A percentile compares a stretch with the other conserved stretches of the same genome.
These are phyloP conservation scores for Mycena belliarum DNA, from an alignment of 768 basidiomycete species.

Conservation along the genomic window DNA sequence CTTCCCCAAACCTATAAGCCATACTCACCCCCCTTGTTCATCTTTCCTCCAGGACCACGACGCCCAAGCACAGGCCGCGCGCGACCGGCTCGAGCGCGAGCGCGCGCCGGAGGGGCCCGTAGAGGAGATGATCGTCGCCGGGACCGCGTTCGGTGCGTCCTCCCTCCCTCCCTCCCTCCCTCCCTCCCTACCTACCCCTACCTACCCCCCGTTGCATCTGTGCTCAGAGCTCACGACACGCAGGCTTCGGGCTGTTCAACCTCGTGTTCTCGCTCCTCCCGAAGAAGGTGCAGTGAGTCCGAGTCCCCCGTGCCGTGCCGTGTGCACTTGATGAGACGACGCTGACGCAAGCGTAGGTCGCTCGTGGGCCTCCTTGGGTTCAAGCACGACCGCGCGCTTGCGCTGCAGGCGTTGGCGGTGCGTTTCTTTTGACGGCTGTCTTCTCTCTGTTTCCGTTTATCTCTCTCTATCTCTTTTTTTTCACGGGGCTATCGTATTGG, in stretches of 20 bases:
- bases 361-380: slow-evolving; percentile 56
- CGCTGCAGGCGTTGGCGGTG: slow-evolving; percentile 67
- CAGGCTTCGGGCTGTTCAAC: slow-evolving; percentile 72
- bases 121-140: slow-evolving; percentile 73
- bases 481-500: too few species aligned
- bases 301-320: too few species aligned
- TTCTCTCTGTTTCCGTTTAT: too few species aligned
- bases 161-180: background rate
- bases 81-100: background rate
- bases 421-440: background rate
- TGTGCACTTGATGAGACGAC: too few species aligned
- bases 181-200: background rate
- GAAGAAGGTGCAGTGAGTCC: slow-evolving; percentile 65
- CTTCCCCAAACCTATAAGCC: too few species aligned
- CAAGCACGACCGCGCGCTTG: slow-evolving; percentile 68
- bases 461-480: too few species aligned
- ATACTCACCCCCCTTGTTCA: too few species aligned
- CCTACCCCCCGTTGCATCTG: background rate
- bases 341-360: too few species aligned
- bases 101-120: slow-evolving; percentile 46
- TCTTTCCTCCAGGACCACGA: too few species aligned
- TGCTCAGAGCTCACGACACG: background rate
- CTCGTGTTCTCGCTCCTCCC: slow-evolving; percentile 78
- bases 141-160: slow-evolving; percentile 71
- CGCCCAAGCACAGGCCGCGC: background rate